Conservation (phyloP, 352 stramenopile species). For the Globisporangium megalacanthum region DNA sequence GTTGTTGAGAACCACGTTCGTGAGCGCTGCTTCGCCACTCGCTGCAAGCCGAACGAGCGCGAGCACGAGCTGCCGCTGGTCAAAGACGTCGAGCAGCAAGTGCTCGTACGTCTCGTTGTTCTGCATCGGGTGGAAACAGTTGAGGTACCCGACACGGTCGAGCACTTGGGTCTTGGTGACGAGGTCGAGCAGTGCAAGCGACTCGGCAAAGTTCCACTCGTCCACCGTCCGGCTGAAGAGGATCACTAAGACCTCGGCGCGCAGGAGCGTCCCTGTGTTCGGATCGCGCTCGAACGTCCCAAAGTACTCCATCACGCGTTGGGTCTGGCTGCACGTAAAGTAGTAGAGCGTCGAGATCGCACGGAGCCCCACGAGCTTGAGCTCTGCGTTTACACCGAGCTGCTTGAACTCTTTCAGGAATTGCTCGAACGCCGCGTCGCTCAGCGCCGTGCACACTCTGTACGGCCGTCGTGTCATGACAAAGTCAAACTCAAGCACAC, state of each 20-base stretch:
- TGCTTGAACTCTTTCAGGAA: constrained; percentile 79
- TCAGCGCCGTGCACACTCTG: constrained; percentile 49
- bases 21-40: constrained; percentile 41
- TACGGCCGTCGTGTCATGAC: constrained; percentile 54
- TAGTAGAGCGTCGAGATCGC: constrained; percentile 69
- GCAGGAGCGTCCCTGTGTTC: constrained; percentile 42
- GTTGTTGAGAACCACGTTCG: constrained; percentile 38
- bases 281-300: constrained; percentile 62
- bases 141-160: constrained; percentile 52
- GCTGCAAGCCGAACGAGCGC: constrained; percentile 42
- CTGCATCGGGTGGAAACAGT: constrained; percentile 62
- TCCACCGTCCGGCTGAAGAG: constrained; percentile 62
- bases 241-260: constrained; percentile 69
- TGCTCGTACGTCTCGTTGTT: constrained; percentile 44
- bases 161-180: constrained; percentile 60
- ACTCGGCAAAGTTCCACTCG: constrained; percentile 62
- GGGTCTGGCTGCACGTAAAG: constrained; percentile 59
- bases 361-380: constrained; percentile 63
- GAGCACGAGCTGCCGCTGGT: constrained; percentile 55
- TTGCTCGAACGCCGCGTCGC: constrained; percentile 60
- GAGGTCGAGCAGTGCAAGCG: constrained; percentile 58
- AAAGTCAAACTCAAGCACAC: constrained; percentile 73
- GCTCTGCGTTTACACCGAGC: constrained; percentile 46
- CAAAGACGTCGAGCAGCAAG: constrained; percentile 37
- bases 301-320: constrained; percentile 78